phyloP scores from a whole-genome alignment of 495 filamentous ascomycete species.

The Clavariopsis aquatica region DNA sequence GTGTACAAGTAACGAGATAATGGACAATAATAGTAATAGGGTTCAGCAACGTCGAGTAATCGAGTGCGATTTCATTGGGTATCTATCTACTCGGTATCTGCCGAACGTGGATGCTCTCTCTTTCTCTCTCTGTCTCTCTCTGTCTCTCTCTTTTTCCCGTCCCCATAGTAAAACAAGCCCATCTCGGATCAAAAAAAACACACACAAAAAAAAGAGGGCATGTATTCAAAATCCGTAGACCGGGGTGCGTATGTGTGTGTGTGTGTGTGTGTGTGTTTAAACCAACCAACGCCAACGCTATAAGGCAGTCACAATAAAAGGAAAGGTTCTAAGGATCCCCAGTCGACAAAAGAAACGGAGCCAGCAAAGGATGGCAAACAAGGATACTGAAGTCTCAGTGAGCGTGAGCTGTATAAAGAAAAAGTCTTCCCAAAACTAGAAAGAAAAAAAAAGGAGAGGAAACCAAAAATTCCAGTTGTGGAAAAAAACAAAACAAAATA shows the following conservation, averaged over 20 bases:
- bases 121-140: no score
- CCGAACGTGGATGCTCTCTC: no score
- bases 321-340: neutral
- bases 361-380: neutral
- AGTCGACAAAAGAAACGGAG: neutral
- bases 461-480: no score
- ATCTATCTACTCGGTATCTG: no score
- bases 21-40: neutral
- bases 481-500: conserved; percentile 4
- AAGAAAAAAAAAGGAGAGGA: no score
- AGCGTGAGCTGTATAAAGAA: neutral
- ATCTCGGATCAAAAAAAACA: neutral
- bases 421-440: neutral
- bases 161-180: neutral
- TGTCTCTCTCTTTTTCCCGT: neutral
- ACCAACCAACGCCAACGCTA: conserved; percentile 20
- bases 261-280: no score
- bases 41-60: neutral
- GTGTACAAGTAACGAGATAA: neutral
- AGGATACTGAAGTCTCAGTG: no score
- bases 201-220: neutral
- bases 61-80: neutral
- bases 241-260: no score
- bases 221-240: neutral
- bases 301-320: neutral